Conservation (phyloP, 371 early-diverging fungal genomes). For the Enteropsectra breve region DNA sequence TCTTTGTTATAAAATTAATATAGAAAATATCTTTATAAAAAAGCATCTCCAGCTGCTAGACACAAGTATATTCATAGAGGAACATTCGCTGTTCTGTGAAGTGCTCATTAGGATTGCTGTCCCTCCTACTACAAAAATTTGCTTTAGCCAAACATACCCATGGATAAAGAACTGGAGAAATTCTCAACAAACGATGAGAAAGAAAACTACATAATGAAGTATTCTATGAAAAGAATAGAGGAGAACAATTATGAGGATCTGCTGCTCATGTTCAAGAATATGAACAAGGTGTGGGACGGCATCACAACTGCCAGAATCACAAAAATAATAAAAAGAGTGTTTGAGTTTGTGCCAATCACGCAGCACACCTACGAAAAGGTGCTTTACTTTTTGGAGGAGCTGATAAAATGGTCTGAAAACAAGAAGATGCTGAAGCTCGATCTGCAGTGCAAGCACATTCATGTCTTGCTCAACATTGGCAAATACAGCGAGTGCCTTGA, state of each 20-base stretch:
- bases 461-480: constrained; percentile 42
- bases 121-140: no score
- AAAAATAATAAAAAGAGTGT: constrained; percentile 52
- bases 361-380: constrained; percentile 13
- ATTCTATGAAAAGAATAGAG: not conserved
- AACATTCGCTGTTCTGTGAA: no score
- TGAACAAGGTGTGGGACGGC: constrained; percentile 35
- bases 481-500: constrained; percentile 52
- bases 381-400: constrained; percentile 28
- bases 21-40: no score
- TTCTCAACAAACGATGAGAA: constrained; percentile 12
- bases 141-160: no score
- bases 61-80: no score
- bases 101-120: no score
- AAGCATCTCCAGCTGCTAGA: no score
- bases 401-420: constrained; percentile 56
- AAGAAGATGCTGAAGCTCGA: constrained; percentile 58
- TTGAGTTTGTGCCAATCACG: constrained; percentile 33
- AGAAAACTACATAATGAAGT: constrained; percentile 8
- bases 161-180: constrained; percentile 5
- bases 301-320: constrained; percentile 48
- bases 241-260: constrained; percentile 7
- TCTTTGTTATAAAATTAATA: no score
- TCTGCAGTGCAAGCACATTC: constrained; percentile 53
- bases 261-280: not conserved